Conservation (phyloP, 495 filamentous ascomycete genomes). For the Cairneyella variabilis region DNA sequence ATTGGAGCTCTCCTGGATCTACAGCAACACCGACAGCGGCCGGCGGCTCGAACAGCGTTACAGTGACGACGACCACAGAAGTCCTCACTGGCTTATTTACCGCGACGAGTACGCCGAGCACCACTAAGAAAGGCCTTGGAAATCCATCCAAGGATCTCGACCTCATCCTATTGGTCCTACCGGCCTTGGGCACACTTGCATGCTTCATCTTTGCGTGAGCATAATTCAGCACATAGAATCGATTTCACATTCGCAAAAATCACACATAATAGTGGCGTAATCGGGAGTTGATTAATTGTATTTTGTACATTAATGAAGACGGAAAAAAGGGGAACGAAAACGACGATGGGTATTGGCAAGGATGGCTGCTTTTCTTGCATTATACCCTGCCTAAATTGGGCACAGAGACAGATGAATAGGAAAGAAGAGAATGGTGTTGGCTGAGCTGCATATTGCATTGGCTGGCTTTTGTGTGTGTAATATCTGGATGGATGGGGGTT, state of each 20-base stretch:
- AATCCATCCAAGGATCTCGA: not conserved
- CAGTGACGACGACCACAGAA: slow-evolving; percentile 25
- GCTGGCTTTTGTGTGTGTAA: not conserved
- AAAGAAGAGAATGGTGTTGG: not conserved
- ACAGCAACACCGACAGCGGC: slow-evolving; percentile 1
- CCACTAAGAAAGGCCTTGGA: slow-evolving; percentile 22
- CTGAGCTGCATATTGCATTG: not conserved
- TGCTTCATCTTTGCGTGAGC: not conserved
- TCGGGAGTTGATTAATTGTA: no score
- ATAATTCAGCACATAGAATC: not conserved
- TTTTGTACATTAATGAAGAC: no score
- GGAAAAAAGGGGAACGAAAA: no score
- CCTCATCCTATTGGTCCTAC: not conserved
- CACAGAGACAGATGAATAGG: not conserved
- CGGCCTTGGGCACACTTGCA: not conserved
- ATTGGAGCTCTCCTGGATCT: slow-evolving; percentile 16
- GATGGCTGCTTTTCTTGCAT: slow-evolving; percentile 8
- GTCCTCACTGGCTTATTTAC: slow-evolving; percentile 33
- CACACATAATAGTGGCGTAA: slow-evolving; percentile 5
- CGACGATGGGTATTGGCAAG: no score
- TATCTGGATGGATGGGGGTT: not conserved
- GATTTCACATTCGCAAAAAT: not conserved
- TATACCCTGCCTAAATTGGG: slow-evolving; percentile 7
- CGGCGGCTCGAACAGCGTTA: slow-evolving; percentile 2
- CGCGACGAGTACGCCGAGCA: slow-evolving; percentile 32